phyloP scores from a whole-genome alignment of 2,329 filamentous ascomycete species.

The Tolypocladium capitatum region DNA sequence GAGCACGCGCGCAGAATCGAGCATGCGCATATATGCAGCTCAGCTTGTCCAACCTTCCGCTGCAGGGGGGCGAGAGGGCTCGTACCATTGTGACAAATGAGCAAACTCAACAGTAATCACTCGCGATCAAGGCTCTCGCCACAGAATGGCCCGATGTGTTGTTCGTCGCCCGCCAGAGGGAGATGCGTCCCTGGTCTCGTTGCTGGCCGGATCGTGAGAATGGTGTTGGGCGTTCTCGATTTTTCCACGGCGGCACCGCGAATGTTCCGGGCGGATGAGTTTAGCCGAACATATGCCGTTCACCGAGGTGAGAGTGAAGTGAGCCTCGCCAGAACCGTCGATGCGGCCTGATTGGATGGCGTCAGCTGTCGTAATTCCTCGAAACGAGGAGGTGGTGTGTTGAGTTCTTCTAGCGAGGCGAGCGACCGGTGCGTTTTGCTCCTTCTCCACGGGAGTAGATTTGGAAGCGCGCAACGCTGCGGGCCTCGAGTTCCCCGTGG shows the following conservation, averaged over 20 bases:
- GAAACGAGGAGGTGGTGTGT: background rate
- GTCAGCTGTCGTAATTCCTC: background rate
- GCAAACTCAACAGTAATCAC: background rate
- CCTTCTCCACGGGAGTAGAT: too few species aligned
- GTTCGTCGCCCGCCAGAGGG: slow-evolving; percentile 1
- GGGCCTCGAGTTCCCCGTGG: background rate
- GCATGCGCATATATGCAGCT: background rate
- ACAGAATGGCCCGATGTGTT: background rate
- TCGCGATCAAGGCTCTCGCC: background rate
- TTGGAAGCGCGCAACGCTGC: background rate
- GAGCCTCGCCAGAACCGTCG: background rate
- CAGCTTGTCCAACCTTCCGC: background rate
- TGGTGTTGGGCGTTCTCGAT: slow-evolving; percentile 9
- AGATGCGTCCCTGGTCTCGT: slow-evolving; percentile 12
- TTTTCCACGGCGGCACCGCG: slow-evolving; percentile 14
- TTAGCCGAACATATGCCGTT: slow-evolving; percentile 15
- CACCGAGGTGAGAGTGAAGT: slow-evolving; percentile 2
- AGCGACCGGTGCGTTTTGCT: background rate
- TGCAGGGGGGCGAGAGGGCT: background rate
- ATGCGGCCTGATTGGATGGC: background rate
- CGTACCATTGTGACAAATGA: slow-evolving; percentile 7
- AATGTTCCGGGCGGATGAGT: slow-evolving; percentile 14
- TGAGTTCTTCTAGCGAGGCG: background rate
- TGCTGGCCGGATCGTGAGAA: slow-evolving; percentile 10
- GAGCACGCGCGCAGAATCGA: background rate